These are phyloP conservation scores for Cytidiella melzeri DNA, from an alignment of 768 basidiomycete genomes.

Conservation along the genomic window DNA sequence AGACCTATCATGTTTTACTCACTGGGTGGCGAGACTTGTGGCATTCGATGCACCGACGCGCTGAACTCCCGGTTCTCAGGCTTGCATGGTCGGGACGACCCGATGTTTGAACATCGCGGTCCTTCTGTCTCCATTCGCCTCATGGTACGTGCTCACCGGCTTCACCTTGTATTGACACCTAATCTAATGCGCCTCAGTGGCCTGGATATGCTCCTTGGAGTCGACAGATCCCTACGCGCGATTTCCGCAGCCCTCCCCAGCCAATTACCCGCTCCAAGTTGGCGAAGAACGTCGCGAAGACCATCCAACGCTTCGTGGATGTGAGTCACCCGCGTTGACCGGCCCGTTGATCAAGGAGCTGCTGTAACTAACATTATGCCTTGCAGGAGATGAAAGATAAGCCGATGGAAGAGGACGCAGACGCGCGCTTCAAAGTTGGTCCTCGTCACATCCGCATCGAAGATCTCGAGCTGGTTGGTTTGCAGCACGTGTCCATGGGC, in stretches of 20 bases:
- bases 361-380: constrained; percentile 1
- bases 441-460: constrained; percentile 48
- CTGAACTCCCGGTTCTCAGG: constrained; percentile 52
- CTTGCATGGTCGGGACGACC: constrained; percentile 52
- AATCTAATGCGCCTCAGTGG: constrained; percentile 44
- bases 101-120: constrained; percentile 66
- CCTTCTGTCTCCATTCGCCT: constrained; percentile 77
- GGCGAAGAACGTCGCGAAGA: constrained; percentile 76
- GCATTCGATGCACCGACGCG: constrained; percentile 60
- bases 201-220: constrained; percentile 76
- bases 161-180: constrained; percentile 1
- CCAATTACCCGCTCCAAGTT: constrained; percentile 73
- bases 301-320: constrained; percentile 60
- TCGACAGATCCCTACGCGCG: constrained; percentile 76
- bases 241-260: constrained; percentile 72
- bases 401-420: constrained; percentile 59
- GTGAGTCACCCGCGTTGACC: constrained; percentile 29
- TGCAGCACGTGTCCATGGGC: constrained; percentile 79
- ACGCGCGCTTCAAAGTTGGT: constrained; percentile 60
- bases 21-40: constrained; percentile 47
- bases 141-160: constrained; percentile 41
- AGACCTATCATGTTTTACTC: constrained; percentile 58
- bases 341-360: neutral
- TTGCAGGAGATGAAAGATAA: constrained; percentile 42
- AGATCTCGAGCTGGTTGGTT: constrained; percentile 67